Percentiles rank a stretch among this genome's conserved stretches.
Evolutionary conservation across 2,329 filamentous ascomycete genomes (phyloP).

Genomic region (Hymenoscyphus albidus): DNA sequence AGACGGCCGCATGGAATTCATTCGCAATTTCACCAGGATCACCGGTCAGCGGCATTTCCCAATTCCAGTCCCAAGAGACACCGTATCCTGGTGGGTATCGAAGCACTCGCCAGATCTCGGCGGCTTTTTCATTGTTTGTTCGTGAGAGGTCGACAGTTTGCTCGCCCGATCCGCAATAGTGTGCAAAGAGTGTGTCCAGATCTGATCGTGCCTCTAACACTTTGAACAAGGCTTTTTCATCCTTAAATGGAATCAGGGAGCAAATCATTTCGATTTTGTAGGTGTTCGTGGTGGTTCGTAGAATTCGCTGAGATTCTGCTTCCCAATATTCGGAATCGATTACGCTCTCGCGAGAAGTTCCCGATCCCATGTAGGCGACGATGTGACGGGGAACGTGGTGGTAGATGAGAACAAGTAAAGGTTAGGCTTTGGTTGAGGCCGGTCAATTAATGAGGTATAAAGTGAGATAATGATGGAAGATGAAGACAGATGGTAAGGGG

Average conservation of each 20-base stretch:
- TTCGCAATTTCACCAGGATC: slow-evolving; percentile 17
- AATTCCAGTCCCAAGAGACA: slow-evolving; percentile 18
- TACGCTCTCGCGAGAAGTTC: slow-evolving; percentile 5
- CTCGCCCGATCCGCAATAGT: slow-evolving; percentile 10
- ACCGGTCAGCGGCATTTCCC: slow-evolving; percentile 15
- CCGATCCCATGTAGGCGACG: slow-evolving; percentile 9
- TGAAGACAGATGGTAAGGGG: not conserved
- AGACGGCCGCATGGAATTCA: slow-evolving; percentile 20
- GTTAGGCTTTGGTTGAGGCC: not conserved
- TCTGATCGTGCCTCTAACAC: slow-evolving; percentile 7
- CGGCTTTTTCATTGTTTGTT: slow-evolving; percentile 17
- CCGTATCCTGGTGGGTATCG: slow-evolving; percentile 14
- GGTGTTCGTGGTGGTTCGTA: slow-evolving; percentile 10
- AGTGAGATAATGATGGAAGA: slow-evolving; percentile 3
- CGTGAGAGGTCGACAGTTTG: slow-evolving; percentile 13
- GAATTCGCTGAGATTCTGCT: slow-evolving; percentile 11
- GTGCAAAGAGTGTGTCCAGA: slow-evolving; percentile 12
- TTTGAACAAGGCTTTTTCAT: slow-evolving; percentile 5
- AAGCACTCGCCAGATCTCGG: slow-evolving; percentile 18
- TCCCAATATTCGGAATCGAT: slow-evolving; percentile 9
- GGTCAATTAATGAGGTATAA: not conserved
- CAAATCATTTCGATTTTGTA: slow-evolving; percentile 12
- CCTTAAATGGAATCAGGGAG: slow-evolving; percentile 9
- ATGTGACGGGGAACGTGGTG: not conserved
- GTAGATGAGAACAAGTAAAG: not conserved